Evolutionary conservation across 441 rosid genomes (phyloP).

Genomic region (Biscutella auriculata): DNA sequence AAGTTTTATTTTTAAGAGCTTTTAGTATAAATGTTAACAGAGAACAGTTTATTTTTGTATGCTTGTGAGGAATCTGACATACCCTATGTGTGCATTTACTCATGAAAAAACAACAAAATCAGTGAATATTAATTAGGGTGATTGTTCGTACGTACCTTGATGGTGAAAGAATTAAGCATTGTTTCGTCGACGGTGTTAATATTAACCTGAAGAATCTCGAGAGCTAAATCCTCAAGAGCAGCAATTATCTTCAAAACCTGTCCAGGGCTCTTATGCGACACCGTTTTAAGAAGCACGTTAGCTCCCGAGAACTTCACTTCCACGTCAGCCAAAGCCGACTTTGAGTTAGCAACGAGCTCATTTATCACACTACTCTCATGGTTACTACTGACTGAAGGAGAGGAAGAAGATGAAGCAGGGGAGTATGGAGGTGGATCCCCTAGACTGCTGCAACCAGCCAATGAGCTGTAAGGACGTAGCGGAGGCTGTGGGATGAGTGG

Average conservation of each 20-base stretch:
- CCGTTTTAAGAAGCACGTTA: slow-evolving; percentile 60
- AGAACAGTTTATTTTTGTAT: slow-evolving; percentile 15
- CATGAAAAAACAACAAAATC: background rate
- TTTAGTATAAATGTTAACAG: slow-evolving; percentile 1
- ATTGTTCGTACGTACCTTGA: slow-evolving; percentile 53
- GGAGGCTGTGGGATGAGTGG: slow-evolving; percentile 27
- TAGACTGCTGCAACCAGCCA: slow-evolving; percentile 41
- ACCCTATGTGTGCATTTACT: too few relatives aligned
- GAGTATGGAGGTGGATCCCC: slow-evolving; percentile 38
- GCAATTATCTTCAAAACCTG: slow-evolving; percentile 67
- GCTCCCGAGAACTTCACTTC: slow-evolving; percentile 88
- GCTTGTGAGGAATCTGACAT: slow-evolving; percentile 14
- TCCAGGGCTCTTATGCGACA: slow-evolving; percentile 66
- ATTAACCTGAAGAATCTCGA: slow-evolving; percentile 65
- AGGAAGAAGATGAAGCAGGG: slow-evolving; percentile 56
- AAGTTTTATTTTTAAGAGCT: too few relatives aligned
- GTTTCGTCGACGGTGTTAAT: slow-evolving; percentile 58
- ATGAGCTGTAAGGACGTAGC: slow-evolving; percentile 20
- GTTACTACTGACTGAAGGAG: slow-evolving; percentile 33
- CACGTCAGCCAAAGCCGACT: slow-evolving; percentile 73
- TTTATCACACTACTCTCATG: slow-evolving; percentile 36
- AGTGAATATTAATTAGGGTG: slow-evolving; percentile 1
- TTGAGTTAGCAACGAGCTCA: slow-evolving; percentile 64
- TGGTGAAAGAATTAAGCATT: slow-evolving; percentile 81
- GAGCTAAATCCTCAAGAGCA: slow-evolving; percentile 60